Base-by-base conservation (phyloP, 495 filamentous ascomycete species). In the Evernia prunastri region DNA sequence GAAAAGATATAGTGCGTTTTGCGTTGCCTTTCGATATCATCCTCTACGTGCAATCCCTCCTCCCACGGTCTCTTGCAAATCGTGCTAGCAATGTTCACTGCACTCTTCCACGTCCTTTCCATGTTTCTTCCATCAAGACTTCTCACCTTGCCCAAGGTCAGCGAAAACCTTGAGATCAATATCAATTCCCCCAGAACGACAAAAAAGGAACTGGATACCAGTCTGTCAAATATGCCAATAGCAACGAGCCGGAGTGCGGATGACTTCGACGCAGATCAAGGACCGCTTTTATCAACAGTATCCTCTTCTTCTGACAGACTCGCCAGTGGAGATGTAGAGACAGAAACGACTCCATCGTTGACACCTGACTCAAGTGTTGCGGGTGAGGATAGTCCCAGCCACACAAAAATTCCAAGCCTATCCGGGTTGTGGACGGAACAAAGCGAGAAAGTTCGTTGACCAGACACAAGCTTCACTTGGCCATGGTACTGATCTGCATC, bases 81-180 rank as follows among this genome's bases (percentile, higher is more conserved):
- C 29, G 5, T 18, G 1, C 23, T 23, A 27, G 0, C 25, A 31
- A 49, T 51, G 43, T 51, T 51, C 3, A 36, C 43, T 17, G 57
- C 0, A 33, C 20, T 39, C 2, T 51, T 31, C 23, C 43, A 51
- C 25, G 1, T 45, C 17, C n/a, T 51, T 54, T 33, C 15, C 5
- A 54, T 54, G 51, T 54, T 54, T 31, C 51, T 35, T 54, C 51
- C 51, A 54, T 54, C 51, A 54, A 35, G 51, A n/a, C 51, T 35
- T 15, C 51, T 54, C 51, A 33, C 25, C 31, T 25, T 17, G n/a
- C 57, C 20, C 35, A 67, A 36, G 29, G n/a, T 36, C 35, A 56
- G 39, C 33, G 31, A 57, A 39, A 59, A 53, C 27, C 17, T 20
- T 20, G 51, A 54, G 5, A 54, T 33, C 51, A 54, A 17, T n/a